These are phyloP conservation scores for Saccharomyces uvarum DNA, from an alignment of 1,139 yeast genomes.

Conservation along the genomic window DNA sequence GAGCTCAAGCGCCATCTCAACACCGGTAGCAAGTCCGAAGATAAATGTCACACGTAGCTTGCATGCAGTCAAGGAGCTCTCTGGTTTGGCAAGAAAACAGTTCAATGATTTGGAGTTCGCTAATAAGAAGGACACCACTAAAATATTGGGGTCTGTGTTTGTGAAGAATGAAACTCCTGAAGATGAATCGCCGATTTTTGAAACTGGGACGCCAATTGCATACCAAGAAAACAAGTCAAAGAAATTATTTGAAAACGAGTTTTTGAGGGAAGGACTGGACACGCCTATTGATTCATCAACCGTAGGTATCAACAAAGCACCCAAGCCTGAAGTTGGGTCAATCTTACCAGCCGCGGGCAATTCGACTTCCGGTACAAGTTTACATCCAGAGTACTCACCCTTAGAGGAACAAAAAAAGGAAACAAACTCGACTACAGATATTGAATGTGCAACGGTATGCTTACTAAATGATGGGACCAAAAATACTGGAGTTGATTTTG, in stretches of 20 bases:
- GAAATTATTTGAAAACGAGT: neutral
- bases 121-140: neutral
- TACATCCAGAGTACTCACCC: neutral
- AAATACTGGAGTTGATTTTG: neutral
- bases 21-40: slow-evolving; percentile 12
- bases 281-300: neutral
- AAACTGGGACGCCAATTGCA: slow-evolving; percentile 4
- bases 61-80: neutral
- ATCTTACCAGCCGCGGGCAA: neutral
- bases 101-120: neutral
- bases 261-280: neutral
- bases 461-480: neutral
- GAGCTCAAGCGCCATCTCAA: slow-evolving; percentile 8
- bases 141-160: neutral
- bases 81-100: neutral
- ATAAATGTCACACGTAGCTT: neutral
- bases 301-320: neutral
- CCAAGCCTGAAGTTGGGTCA: neutral
- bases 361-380: neutral
- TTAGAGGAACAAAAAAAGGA: neutral
- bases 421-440: neutral
- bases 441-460: neutral
- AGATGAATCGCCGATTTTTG: neutral
- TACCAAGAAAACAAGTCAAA: neutral
- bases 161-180: neutral